phyloP scores from a whole-genome alignment of 768 basidiomycete genomes.

The Amanita jacksonii region DNA sequence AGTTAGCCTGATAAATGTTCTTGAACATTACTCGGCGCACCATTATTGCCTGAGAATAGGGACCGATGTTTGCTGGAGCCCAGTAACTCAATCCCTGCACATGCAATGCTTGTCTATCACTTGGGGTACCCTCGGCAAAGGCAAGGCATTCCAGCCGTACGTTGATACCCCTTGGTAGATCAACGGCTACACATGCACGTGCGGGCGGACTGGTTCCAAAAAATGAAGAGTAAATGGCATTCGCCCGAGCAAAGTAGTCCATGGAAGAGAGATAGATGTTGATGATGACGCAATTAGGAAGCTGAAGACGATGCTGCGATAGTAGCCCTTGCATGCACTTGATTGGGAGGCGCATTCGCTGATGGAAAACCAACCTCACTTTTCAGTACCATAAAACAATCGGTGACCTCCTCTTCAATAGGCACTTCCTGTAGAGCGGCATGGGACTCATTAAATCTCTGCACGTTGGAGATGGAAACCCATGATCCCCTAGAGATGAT shows the following conservation, averaged over 20 bases:
- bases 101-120: slow-evolving; percentile 69
- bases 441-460: slow-evolving; percentile 11
- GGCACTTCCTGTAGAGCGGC: slow-evolving; percentile 19
- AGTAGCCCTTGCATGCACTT: slow-evolving; percentile 40
- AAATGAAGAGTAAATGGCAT: slow-evolving; percentile 67
- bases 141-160: slow-evolving; percentile 78
- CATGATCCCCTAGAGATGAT: slow-evolving; percentile 38
- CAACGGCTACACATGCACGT: slow-evolving; percentile 86
- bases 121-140: slow-evolving; percentile 30
- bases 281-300: slow-evolving; percentile 63
- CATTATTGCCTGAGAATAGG: slow-evolving; percentile 88
- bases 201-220: slow-evolving; percentile 92
- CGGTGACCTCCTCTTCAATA: slow-evolving; percentile 61
- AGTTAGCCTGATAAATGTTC: slow-evolving; percentile 4
- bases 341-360: not conserved
- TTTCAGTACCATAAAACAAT: slow-evolving; percentile 57
- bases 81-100: slow-evolving; percentile 97
- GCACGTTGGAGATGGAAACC: slow-evolving; percentile 59
- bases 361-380: slow-evolving; percentile 24
- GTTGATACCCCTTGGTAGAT: slow-evolving; percentile 46
- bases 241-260: slow-evolving; percentile 67
- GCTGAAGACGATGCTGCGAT: slow-evolving; percentile 31
- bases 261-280: slow-evolving; percentile 81
- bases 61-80: slow-evolving; percentile 99
- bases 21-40: slow-evolving; percentile 35